A percentile compares a stretch with the other conserved stretches of the same genome.
phyloP scores from a whole-genome alignment of 2,329 filamentous ascomycete species.

The Chrysoporthe deuterocubensis region DNA sequence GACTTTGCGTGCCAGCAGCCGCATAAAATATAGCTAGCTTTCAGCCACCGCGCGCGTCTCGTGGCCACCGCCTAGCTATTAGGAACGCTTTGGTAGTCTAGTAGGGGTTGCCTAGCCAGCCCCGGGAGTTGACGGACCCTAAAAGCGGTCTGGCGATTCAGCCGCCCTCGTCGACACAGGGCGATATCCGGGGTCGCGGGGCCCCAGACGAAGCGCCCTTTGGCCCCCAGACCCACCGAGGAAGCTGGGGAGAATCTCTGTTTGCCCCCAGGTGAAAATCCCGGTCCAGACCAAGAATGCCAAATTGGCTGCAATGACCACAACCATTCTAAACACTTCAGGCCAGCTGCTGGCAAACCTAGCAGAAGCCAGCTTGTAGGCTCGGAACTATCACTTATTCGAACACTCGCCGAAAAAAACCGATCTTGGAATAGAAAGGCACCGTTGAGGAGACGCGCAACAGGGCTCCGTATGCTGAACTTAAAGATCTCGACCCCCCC shows the following conservation, averaged over 20 bases:
- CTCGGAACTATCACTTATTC: neutral
- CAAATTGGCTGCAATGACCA: neutral
- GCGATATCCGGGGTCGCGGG: constrained; percentile 16
- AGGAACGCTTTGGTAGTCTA: neutral
- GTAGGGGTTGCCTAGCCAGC: neutral
- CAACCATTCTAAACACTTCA: neutral
- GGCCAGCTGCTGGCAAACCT: neutral
- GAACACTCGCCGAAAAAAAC: neutral
- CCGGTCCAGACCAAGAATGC: neutral
- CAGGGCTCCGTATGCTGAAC: neutral
- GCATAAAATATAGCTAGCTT: neutral
- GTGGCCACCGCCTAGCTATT: neutral
- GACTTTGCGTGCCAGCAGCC: neutral
- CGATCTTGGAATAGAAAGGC: neutral
- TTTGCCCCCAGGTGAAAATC: neutral
- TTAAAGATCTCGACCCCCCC: neutral
- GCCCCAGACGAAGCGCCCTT: constrained; percentile 7
- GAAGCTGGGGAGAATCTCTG: neutral
- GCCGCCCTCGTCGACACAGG: neutral
- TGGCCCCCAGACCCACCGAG: neutral
- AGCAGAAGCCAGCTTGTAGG: neutral
- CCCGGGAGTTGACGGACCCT: neutral
- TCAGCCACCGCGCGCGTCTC: neutral
- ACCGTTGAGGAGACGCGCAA: neutral
- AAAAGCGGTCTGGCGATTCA: neutral